Base-by-base conservation (phyloP, 495 filamentous ascomycete genomes). In the Xylaria venustula region DNA sequence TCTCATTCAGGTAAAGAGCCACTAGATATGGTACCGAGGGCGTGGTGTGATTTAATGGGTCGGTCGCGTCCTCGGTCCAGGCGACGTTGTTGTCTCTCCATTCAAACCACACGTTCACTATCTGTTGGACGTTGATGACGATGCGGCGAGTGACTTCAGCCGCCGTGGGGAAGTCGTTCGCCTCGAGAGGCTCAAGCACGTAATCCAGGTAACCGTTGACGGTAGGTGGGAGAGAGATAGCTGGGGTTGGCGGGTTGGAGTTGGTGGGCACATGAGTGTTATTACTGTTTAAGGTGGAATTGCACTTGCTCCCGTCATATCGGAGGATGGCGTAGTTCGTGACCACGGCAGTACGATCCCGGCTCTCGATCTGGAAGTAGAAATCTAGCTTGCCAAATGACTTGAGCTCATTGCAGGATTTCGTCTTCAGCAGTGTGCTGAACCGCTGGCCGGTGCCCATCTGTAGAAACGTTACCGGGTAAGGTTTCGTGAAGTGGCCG, bases 401-500 rank as follows among this genome's bases (percentile, higher is more conserved):
- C 6, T 64, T 54, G 17, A 83, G 79, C 44, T 76, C 69, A 0
- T 67, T 64, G 4, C 34, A 37, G 2, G 72, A 68, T 47, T 76
- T 76, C 15, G 83, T 71, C 14, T 62, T 66, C 17, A 85, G 67
- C 19, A 85, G 70, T 7, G 83, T 70, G 58, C 77, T 77, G 62
- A 78, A 85, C 5, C 83, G 76, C 64, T 85, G 82, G 22, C 83
- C 83, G 6, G 71, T 56, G 2, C 60, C 77, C n/a, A 86, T 66
- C 60, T 83, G 80, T 11, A 85, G 47, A 61, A 74, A 76, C 20
- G 67, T 67, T 0, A 76, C 78, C 6, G 65, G 59, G 14, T 74
- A 62, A 1, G 77, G 77, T 44, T 74, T 64, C 17, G 83, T 85
- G 69, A 84, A 84, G 22, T 61, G 66, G 42, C 81, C 82, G 60